A percentile compares a stretch with the other conserved stretches of the same genome.
These are phyloP conservation scores for Pholiota conissans DNA, from an alignment of 768 basidiomycete genomes.

Conservation along the genomic window DNA sequence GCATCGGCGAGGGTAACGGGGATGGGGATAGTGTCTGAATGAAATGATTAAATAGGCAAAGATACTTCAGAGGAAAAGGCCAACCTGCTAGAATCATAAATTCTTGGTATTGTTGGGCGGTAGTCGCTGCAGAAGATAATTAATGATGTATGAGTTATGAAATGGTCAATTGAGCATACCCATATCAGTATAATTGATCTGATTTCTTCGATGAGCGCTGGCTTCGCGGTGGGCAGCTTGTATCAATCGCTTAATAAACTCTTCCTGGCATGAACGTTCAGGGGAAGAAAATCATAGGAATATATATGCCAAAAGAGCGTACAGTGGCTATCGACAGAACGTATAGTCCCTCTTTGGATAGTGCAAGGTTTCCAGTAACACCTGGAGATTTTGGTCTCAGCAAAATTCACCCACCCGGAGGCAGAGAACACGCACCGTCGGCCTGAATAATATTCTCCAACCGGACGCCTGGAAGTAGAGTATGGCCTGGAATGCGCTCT, in stretches of 20 bases:
- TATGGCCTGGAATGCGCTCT: slow-evolving; percentile 61
- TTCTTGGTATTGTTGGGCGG: slow-evolving; percentile 62
- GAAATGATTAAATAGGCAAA: neutral
- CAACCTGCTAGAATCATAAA: slow-evolving; percentile 73
- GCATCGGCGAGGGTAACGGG: slow-evolving; percentile 62
- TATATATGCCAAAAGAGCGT: slow-evolving; percentile 20
- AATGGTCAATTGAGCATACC: slow-evolving; percentile 43
- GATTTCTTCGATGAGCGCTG: slow-evolving; percentile 52
- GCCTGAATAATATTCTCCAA: slow-evolving; percentile 80
- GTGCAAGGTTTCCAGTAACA: slow-evolving; percentile 57
- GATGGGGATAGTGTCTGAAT: slow-evolving; percentile 64
- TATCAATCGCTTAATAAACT: slow-evolving; percentile 77
- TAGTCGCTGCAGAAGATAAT: slow-evolving; percentile 42
- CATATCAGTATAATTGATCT: slow-evolving; percentile 72
- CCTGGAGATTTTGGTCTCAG: slow-evolving; percentile 35
- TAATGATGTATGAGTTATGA: slow-evolving; percentile 5
- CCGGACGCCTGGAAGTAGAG: slow-evolving; percentile 61
- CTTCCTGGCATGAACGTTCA: slow-evolving; percentile 55
- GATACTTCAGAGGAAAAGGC: neutral
- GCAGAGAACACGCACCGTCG: slow-evolving; percentile 50
- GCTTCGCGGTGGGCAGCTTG: slow-evolving; percentile 72
- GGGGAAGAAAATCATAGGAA: slow-evolving; percentile 2
- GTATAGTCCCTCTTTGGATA: slow-evolving; percentile 78
- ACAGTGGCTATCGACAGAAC: slow-evolving; percentile 79
- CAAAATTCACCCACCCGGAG: slow-evolving; percentile 4